Evolutionary conservation across 148 eudicot species (phyloP).

Genomic region (Gaultheria prostrata): DNA sequence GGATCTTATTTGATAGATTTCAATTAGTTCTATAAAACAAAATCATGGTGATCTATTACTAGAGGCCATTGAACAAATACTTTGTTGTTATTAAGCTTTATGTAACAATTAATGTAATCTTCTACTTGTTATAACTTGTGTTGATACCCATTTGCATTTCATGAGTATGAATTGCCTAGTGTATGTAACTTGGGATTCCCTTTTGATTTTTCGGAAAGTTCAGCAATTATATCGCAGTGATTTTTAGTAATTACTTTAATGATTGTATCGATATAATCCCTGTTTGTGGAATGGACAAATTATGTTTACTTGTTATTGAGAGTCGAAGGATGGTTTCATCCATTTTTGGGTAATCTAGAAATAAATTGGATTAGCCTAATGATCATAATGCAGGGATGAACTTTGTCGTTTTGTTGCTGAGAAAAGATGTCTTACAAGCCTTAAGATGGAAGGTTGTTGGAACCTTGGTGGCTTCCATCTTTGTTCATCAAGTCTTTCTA

Average conservation of each 20-base stretch:
- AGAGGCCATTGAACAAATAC: not conserved
- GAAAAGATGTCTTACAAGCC: constrained; percentile 62
- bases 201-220: not conserved
- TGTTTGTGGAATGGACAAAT: not conserved
- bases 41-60: no score
- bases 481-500: constrained; percentile 68
- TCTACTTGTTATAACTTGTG: not conserved
- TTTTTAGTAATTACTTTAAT: not conserved
- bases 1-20: no score
- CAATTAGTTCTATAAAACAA: no score
- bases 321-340: not conserved
- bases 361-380: constrained; percentile 17
- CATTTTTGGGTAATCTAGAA: not conserved
- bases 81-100: not conserved
- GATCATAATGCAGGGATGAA: constrained; percentile 70
- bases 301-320: not conserved
- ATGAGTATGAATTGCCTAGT: not conserved
- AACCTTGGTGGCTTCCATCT: constrained; percentile 60
- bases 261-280: not conserved
- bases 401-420: constrained; percentile 84
- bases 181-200: not conserved
- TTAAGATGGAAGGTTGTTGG: constrained; percentile 91
- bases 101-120: not conserved
- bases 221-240: not conserved
- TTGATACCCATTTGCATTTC: not conserved